phyloP scores from a whole-genome alignment of 176 grass and related monocot genomes.

The Hyparrhenia diplandra region DNA sequence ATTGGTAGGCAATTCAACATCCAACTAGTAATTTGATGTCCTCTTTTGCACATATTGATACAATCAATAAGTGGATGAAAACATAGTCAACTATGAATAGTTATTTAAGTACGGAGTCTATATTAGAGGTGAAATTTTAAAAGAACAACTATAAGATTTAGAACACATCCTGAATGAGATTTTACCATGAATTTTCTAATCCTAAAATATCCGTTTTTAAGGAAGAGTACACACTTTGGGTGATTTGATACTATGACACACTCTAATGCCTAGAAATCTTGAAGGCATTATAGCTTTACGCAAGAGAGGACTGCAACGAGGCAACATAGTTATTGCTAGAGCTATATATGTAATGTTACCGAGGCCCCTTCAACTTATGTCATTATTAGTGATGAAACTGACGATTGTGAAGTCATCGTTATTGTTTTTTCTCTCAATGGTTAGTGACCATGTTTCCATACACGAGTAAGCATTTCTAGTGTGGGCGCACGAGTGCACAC shows the following conservation, averaged over 20 bases:
- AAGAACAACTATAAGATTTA: background rate
- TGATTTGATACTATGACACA: no score
- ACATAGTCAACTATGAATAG: background rate
- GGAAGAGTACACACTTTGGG: no score
- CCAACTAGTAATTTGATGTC: no score
- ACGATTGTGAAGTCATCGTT: background rate
- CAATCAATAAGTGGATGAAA: background rate
- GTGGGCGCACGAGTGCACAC: no score
- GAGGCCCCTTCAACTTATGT: background rate
- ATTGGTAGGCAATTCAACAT: no score
- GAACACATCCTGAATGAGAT: background rate
- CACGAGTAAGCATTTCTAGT: background rate
- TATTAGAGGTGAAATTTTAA: background rate
- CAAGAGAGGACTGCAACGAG: no score
- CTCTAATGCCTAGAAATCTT: background rate
- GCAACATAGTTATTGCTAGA: background rate
- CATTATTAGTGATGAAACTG: background rate
- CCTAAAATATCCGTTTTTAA: no score
- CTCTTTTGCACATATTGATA: background rate
- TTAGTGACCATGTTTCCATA: background rate
- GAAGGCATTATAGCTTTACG: background rate
- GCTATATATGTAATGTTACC: background rate
- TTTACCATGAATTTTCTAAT: background rate
- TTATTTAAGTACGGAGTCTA: background rate
- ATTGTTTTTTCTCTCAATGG: background rate